Evolutionary conservation across 768 basidiomycete genomes (phyloP), one percentile per base, ranked within the genome.

Genomic region (Tulasnella sp.): DNA sequence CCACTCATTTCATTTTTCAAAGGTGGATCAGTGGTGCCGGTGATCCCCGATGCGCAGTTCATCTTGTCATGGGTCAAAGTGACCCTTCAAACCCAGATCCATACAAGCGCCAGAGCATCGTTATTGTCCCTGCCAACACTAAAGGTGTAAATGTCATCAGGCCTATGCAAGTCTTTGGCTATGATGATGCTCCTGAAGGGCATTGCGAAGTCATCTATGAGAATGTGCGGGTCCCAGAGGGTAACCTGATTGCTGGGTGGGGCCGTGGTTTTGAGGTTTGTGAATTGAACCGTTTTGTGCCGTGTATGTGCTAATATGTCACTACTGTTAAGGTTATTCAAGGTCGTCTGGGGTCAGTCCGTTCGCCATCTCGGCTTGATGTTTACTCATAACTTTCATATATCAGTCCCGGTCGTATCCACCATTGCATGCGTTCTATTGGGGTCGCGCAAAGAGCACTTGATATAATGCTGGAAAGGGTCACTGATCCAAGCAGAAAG

Each of bases 1-100:
- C n/a, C n/a, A 13, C 12, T 42, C 15, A 42, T 42, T 12, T 40
- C 37, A 25, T 15, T 19, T 16, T 24, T 24, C 13, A 35, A 53
- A 91, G 84, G 88, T 98, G 87, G 84, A 98, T 98, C 64, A 91
- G 88, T 25, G 92, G 92, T 44, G 93, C 92, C 5, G 91, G 91
- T 15, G 91, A 98, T 64, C 90, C 90, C 39, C 74, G 92, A 55
- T 84, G 83, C 55, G 78, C 76, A 52, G 58, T 98, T 9, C 93
- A 99, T 62, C 78, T 99, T 44, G 86, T 98, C 35, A 83, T 99
- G 73, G 93, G 91, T 46, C 87, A 89, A 70, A 90, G 86, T 56
- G 90, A 96, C 65, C 82, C 92, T 5, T 71, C 70, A 47, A 91
- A 92, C 65, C 72, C 77, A 57, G 77, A 75, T 59, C 64, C 69